Base-by-base conservation (phyloP, 345 rosid genomes). In the Mallotus nudiflorus region DNA sequence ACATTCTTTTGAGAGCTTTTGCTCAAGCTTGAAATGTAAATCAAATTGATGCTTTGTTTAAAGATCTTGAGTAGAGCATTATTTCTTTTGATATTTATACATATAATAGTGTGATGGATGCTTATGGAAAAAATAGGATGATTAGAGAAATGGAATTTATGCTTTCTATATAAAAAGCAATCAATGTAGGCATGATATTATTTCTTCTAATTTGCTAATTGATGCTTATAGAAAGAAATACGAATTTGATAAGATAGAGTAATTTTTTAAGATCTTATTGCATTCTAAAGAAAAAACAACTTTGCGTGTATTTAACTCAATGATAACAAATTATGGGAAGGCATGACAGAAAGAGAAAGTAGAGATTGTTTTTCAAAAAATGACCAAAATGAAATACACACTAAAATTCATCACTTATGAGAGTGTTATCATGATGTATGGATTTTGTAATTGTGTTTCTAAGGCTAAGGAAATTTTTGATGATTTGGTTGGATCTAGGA, bases 191-290 rank as follows among this genome's bases (percentile, higher is more conserved):
- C 97, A 93, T 7, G 96, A 91, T 66, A 75, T 87, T 28, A 88
- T 91, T 55, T 90, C 98, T 6, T 94, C 88, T 68, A 91, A 91
- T 70, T 49, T 86, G 74, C 83, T 94, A 44, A 94, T 91, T 67
- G 97, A 94, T 76, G 81, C 95, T 0, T 90, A 94, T 64, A 95
- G 96, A 50, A 94, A 84, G 84, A 86, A 82, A 82, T 93, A 88
- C 75, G 87, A 84, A 57, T 91, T 94, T 82, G 93, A 87, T 54
- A 94, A 94, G 87, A 94, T 94, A 97, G 98, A 94, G 65, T 93
- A 87, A 80, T 89, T 89, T 28, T 94, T 87, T 72, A 83, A 84
- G 86, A 90, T 96, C 80, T 80, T 91, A 70, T 15, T 88, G 73
- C 84, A 75, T 35, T 90, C 97, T 39, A 90, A 90, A 83, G 95